Evolutionary conservation across 768 basidiomycete genomes (phyloP).

Genomic region (Podaxis sp.): DNA sequence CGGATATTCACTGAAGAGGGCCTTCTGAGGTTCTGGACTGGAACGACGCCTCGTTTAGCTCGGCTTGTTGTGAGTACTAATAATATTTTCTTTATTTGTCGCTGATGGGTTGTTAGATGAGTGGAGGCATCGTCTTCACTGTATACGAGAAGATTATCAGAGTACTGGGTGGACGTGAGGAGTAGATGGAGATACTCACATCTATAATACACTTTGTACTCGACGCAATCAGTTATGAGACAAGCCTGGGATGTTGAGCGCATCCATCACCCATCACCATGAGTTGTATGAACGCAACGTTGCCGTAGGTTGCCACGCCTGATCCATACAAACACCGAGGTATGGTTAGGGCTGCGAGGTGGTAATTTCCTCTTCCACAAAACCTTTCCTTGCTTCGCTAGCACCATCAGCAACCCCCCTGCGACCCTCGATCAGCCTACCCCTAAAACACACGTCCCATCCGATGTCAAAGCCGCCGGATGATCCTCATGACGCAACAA

Average conservation of each 20-base stretch:
- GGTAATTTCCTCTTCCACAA: too few relatives aligned
- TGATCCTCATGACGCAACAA: not conserved
- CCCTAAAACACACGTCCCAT: too few relatives aligned
- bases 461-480: not conserved
- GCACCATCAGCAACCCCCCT: not conserved
- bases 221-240: not conserved
- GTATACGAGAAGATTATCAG: constrained; percentile 83
- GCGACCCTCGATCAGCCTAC: not conserved
- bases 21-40: constrained; percentile 90
- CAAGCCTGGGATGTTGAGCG: too few relatives aligned
- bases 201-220: not conserved
- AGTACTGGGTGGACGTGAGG: constrained; percentile 20
- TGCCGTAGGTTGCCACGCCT: too few relatives aligned
- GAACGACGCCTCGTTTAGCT: constrained; percentile 87
- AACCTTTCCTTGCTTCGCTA: too few relatives aligned
- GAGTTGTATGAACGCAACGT: too few relatives aligned
- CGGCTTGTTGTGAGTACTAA: constrained; percentile 70
- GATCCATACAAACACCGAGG: too few relatives aligned
- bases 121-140: constrained; percentile 91
- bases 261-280: too few relatives aligned
- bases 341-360: too few relatives aligned
- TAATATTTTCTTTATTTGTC: not conserved
- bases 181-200: not conserved
- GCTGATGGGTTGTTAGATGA: constrained; percentile 51
- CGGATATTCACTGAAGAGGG: constrained; percentile 95